A percentile compares a stretch with the other conserved stretches of the same genome.
Evolutionary conservation across 2,329 filamentous ascomycete genomes (phyloP).

Genomic region (Colletotrichum zoysiae): DNA sequence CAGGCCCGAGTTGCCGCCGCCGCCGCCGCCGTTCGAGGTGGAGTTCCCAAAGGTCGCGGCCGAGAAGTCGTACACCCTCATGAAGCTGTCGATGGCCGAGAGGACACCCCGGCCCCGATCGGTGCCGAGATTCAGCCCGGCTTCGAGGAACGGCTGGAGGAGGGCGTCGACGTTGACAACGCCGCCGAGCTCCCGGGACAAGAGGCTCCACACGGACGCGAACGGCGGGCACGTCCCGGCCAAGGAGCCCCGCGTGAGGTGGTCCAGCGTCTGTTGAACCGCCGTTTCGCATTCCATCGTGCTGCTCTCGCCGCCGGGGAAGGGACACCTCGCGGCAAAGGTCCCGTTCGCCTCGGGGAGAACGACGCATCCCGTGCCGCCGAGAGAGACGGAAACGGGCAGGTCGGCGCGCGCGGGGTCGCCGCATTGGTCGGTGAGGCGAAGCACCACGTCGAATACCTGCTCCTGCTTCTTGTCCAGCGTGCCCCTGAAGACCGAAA

Average conservation of each 20-base stretch:
- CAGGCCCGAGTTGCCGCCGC: slow-evolving; percentile 41
- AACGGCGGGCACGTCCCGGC: slow-evolving; percentile 52
- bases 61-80: slow-evolving; percentile 46
- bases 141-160: slow-evolving; percentile 31
- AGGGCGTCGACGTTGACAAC: slow-evolving; percentile 27
- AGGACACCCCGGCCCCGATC: slow-evolving; percentile 2
- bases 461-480: slow-evolving; percentile 37
- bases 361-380: slow-evolving; percentile 48
- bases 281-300: slow-evolving; percentile 49
- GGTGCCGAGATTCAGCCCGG: slow-evolving; percentile 9
- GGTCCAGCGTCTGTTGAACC: slow-evolving; percentile 50
- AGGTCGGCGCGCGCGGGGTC: slow-evolving; percentile 46
- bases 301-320: slow-evolving; percentile 50
- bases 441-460: slow-evolving; percentile 50
- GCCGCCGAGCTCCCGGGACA: slow-evolving; percentile 49
- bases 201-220: slow-evolving; percentile 49
- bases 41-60: slow-evolving; percentile 46
- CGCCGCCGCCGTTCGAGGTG: slow-evolving; percentile 42
- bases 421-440: slow-evolving; percentile 53
- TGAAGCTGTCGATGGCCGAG: slow-evolving; percentile 23
- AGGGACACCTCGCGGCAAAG: slow-evolving; percentile 50
- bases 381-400: slow-evolving; percentile 50
- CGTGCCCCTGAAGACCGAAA: not conserved
- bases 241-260: slow-evolving; percentile 52
- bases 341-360: slow-evolving; percentile 27